A percentile compares a stretch with the other conserved stretches of the same genome.
Evolutionary conservation across 495 filamentous ascomycete genomes (phyloP).

Genomic region (Baudoinia panamericana): DNA sequence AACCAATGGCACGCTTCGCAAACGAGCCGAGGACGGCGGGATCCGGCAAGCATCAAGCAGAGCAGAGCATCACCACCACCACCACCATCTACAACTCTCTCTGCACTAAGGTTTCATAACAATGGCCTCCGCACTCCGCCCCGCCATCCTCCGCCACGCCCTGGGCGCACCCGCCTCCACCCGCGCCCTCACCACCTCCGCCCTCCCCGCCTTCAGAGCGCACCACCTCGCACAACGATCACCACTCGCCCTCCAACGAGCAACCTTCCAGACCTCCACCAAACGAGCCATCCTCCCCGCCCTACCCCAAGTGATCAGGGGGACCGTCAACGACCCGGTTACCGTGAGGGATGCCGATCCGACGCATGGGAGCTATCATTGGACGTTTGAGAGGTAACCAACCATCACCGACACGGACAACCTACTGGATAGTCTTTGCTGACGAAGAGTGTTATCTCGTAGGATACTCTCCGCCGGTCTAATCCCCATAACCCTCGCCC

Average conservation of each 20-base stretch:
- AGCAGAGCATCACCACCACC: constrained; percentile 5
- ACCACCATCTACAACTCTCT: background rate
- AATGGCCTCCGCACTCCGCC: constrained; percentile 32
- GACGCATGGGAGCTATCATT: constrained; percentile 89
- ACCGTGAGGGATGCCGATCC: constrained; percentile 58
- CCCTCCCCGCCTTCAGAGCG: constrained; percentile 19
- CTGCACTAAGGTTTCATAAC: background rate
- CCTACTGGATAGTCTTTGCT: background rate
- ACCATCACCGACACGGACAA: background rate
- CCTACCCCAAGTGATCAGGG: constrained; percentile 30
- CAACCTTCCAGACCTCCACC: constrained; percentile 32
- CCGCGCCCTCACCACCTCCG: constrained; percentile 17
- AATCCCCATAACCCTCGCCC: constrained; percentile 74
- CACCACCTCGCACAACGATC: constrained; percentile 15
- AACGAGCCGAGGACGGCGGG: background rate
- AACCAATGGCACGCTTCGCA: too few species aligned
- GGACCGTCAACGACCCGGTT: constrained; percentile 67
- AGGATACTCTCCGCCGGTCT: constrained; percentile 63
- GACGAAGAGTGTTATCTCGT: background rate
- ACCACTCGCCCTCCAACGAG: constrained; percentile 23
- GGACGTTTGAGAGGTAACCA: constrained; percentile 79
- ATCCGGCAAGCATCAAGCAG: too few species aligned
- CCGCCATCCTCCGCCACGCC: constrained; percentile 27
- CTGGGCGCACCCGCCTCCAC: constrained; percentile 22
- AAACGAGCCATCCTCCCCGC: constrained; percentile 33